Conservation (phyloP, 1,284 basidiomycete genomes). For the Anthracocystis setariae region DNA sequence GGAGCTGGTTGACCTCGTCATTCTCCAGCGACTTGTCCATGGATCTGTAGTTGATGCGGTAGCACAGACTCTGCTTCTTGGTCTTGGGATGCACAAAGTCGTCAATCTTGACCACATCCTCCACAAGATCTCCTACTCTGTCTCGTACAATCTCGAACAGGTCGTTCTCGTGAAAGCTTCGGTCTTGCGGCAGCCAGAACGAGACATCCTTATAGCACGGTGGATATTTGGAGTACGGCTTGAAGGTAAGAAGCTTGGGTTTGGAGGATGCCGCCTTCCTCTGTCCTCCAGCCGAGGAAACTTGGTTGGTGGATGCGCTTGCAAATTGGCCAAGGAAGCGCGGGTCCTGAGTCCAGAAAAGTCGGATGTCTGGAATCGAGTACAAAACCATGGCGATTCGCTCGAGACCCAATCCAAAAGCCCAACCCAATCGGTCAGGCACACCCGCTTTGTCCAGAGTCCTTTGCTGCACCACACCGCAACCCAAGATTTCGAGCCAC, state of each 20-base stretch:
- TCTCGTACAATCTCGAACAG: conserved; percentile 95
- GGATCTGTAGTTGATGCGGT: conserved; percentile 91
- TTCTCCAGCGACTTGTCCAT: conserved; percentile 95
- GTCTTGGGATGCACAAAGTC: conserved; percentile 91
- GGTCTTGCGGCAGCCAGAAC: conserved; percentile 70
- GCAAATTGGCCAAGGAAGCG: conserved; percentile 91
- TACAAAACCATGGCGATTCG: conserved; percentile 98
- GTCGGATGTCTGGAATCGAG: conserved; percentile 96
- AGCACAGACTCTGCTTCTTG: conserved; percentile 81
- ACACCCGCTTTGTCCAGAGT: conserved; percentile 80
- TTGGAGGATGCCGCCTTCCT: conserved; percentile 9
- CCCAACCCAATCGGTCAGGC: conserved; percentile 89
- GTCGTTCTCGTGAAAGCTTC: conserved; percentile 87
- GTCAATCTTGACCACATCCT: conserved; percentile 90
- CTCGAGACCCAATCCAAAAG: conserved; percentile 96
- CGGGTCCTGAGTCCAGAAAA: conserved; percentile 93
- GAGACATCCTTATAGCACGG: conserved; percentile 71
- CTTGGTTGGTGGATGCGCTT: conserved; percentile 61
- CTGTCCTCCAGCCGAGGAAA: conserved; percentile 34
- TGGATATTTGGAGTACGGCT: conserved; percentile 64
- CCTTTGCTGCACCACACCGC: conserved; percentile 87
- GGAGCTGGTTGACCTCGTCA: conserved; percentile 85
- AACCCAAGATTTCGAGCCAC: conserved; percentile 97
- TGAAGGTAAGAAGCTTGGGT: conserved; percentile 60
- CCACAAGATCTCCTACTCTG: conserved; percentile 87